Evolutionary conservation across 106 monocot genomes (phyloP).

Genomic region (Ottelia alismoides): DNA sequence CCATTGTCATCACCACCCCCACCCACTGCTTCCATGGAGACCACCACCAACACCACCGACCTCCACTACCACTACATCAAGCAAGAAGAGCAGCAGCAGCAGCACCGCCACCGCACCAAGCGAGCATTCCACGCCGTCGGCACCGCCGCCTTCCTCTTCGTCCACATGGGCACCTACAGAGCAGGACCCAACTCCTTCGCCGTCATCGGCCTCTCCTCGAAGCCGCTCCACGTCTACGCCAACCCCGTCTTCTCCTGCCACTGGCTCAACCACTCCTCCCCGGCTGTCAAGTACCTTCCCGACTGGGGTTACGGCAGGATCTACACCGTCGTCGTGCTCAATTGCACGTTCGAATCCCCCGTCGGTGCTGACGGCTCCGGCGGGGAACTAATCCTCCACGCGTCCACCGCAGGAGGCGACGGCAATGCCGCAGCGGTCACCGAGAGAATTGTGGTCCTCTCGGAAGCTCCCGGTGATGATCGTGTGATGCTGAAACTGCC

Average conservation of each 20-base stretch:
- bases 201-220: slow-evolving; percentile 61
- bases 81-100: neutral
- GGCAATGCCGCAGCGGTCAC: neutral
- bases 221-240: slow-evolving; percentile 60
- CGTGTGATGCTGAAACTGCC: slow-evolving; percentile 4
- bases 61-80: neutral
- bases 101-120: slow-evolving; percentile 8
- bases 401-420: slow-evolving; percentile 19
- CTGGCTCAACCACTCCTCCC: slow-evolving; percentile 27
- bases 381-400: slow-evolving; percentile 36
- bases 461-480: slow-evolving; percentile 34
- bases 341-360: slow-evolving; percentile 44
- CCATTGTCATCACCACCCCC: neutral
- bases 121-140: slow-evolving; percentile 44
- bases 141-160: slow-evolving; percentile 59
- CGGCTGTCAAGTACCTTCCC: slow-evolving; percentile 44
- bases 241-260: slow-evolving; percentile 50
- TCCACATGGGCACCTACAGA: slow-evolving; percentile 76
- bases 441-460: slow-evolving; percentile 33
- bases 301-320: slow-evolving; percentile 85
- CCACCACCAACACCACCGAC: neutral
- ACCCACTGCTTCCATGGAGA: neutral
- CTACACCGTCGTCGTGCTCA: slow-evolving; percentile 77
- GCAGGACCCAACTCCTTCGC: slow-evolving; percentile 58
- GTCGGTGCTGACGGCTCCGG: slow-evolving; percentile 36